These are phyloP conservation scores for Galerina sulciceps DNA, from an alignment of 768 basidiomycete genomes.

Conservation along the genomic window DNA sequence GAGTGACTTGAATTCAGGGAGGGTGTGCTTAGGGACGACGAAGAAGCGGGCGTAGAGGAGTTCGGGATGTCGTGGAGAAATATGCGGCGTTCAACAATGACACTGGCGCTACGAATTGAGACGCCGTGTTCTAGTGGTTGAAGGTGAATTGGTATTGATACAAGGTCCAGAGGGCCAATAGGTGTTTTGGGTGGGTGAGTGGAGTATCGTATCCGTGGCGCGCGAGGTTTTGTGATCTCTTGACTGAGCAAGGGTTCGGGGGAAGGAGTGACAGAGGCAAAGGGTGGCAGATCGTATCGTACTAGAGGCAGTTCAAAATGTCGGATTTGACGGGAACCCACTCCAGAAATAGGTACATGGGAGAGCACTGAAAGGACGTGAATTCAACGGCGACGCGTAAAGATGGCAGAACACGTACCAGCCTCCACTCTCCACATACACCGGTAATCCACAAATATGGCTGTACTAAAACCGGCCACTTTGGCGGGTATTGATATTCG, in stretches of 20 bases:
- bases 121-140: slow-evolving; percentile 62
- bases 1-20: slow-evolving; percentile 20
- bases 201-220: slow-evolving; percentile 62
- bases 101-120: slow-evolving; percentile 62
- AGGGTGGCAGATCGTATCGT: slow-evolving; percentile 65
- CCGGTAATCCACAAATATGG: slow-evolving; percentile 76
- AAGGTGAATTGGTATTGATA: slow-evolving; percentile 67
- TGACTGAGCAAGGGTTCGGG: slow-evolving; percentile 42
- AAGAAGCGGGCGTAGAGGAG: slow-evolving; percentile 19
- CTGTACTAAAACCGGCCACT: slow-evolving; percentile 68
- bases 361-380: slow-evolving; percentile 54
- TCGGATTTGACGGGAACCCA: slow-evolving; percentile 71
- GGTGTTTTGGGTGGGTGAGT: slow-evolving; percentile 58
- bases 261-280: slow-evolving; percentile 37
- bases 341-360: slow-evolving; percentile 64
- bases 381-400: slow-evolving; percentile 17
- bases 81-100: slow-evolving; percentile 75
- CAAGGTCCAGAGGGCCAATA: slow-evolving; percentile 74
- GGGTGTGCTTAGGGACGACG: slow-evolving; percentile 10
- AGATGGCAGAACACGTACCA: slow-evolving; percentile 45
- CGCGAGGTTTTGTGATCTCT: slow-evolving; percentile 57
- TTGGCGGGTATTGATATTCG: slow-evolving; percentile 68
- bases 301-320: slow-evolving; percentile 75
- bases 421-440: slow-evolving; percentile 87
- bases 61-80: slow-evolving; percentile 47